These are phyloP conservation scores for Talaromyces sp. DNA, from an alignment of 2,329 filamentous ascomycete species.

Conservation along the genomic window DNA sequence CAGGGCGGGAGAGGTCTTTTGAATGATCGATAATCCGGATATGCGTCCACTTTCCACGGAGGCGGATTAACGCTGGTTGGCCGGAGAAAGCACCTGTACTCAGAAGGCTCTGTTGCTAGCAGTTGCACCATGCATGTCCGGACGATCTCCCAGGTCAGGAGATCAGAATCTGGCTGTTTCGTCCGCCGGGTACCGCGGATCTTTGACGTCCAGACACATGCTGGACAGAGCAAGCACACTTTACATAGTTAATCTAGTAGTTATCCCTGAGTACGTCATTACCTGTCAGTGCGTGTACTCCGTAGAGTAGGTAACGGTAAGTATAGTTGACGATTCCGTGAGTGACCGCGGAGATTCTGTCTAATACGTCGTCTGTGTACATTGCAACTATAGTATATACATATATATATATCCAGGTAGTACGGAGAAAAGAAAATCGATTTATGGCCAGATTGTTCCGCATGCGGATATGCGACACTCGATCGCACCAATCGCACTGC, in stretches of 20 bases:
- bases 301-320: too few species aligned
- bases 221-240: too few species aligned
- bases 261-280: not conserved
- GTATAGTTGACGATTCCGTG: too few species aligned
- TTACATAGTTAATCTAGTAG: not conserved
- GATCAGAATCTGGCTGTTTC: too few species aligned
- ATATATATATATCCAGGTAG: too few species aligned
- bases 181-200: not conserved
- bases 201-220: not conserved
- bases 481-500: not conserved
- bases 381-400: too few species aligned
- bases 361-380: too few species aligned
- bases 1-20: not conserved
- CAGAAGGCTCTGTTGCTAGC: not conserved
- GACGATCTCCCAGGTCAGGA: not conserved
- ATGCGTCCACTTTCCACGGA: not conserved
- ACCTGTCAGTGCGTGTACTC: too few species aligned
- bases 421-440: not conserved
- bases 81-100: not conserved
- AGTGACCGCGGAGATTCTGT: too few species aligned
- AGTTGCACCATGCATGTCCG: not conserved
- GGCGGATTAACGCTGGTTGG: not conserved
- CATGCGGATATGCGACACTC: not conserved
- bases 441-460: not conserved
- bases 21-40: not conserved